Evolutionary conservation across 148 eudicot species (phyloP), one percentile per base, ranked within the genome.

Genomic region (Rhododendron ovatum): DNA sequence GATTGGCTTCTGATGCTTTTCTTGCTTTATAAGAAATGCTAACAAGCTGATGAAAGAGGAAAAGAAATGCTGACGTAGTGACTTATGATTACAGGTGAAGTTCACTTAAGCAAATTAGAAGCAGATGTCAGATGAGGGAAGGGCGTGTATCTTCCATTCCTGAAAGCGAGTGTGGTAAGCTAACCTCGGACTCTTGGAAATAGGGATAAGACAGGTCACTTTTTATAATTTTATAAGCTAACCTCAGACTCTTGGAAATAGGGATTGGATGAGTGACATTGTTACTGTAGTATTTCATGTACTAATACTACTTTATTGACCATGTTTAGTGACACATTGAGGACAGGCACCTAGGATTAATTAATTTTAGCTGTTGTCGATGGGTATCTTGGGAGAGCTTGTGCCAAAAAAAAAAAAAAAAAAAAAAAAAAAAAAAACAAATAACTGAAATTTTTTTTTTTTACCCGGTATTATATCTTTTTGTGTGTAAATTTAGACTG

Each of bases 21-120:
- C 30, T 78, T 43, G 81, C 53, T 78, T 78, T 78, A 78, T 78
- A 78, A 78, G 81, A 43, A 43, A 78, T 43, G 81, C 51, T 9
- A 77, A 75, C 80, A 39, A 75, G 79, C 20, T 14, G 43, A 15
- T 75, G 79, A 74, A 37, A 13, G 24, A 74, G 45, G 18, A 35
- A 75, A 37, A 17, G 22, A 39, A 75, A 75, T 75, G 79, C 47
- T 75, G 43, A 75, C 10, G 20, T 35, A 35, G 2, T 18, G 47
- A 35, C 24, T 39, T 17, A 35, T 18, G n/a, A 15, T 35, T 35
- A 15, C 41, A 33, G 78, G 24, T 75, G 78, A 75, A 75, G 78
- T 37, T 37, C 22, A 75, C 45, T 11, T 37, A 75, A 37, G 78
- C 3, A 74, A 74, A 6, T 5, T 74, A 35, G 78, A 14, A 37